A percentile compares a stretch with the other conserved stretches of the same genome.
phyloP scores from a whole-genome alignment of 2,329 filamentous ascomycete genomes.

The Sordariomycetes sp. region DNA sequence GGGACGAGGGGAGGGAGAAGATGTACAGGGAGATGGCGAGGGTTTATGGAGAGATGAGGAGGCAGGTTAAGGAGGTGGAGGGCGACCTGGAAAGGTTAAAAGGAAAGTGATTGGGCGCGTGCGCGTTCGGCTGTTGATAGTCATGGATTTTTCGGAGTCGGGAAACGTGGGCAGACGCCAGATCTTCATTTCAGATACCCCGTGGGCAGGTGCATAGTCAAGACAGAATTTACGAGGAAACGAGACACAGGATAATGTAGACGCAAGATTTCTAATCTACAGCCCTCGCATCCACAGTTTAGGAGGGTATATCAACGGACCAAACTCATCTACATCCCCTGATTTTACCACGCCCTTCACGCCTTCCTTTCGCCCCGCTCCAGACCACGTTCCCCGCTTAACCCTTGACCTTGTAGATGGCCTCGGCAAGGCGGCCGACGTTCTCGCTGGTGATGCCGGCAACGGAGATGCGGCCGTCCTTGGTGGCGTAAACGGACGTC shows the following conservation, averaged over 20 bases:
- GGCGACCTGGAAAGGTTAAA: slow-evolving; percentile 30
- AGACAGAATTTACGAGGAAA: neutral
- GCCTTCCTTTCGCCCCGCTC: neutral
- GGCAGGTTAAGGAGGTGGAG: slow-evolving; percentile 36
- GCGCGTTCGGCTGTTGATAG: too few species aligned
- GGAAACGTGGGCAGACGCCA: neutral
- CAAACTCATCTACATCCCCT: neutral
- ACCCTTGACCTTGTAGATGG: slow-evolving; percentile 76
- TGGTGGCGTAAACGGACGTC: slow-evolving; percentile 96
- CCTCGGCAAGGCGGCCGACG: slow-evolving; percentile 69
- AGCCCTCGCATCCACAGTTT: neutral
- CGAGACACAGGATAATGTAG: neutral
- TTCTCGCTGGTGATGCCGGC: slow-evolving; percentile 75
- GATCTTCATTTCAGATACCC: neutral
- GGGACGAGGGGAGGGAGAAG: slow-evolving; percentile 29
- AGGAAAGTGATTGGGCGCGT: slow-evolving; percentile 5
- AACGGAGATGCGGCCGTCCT: slow-evolving; percentile 78
- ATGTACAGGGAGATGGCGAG: slow-evolving; percentile 42
- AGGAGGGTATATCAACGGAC: neutral
- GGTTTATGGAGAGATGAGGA: slow-evolving; percentile 37
- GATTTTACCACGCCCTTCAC: neutral
- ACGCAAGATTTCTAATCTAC: neutral
- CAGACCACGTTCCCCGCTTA: slow-evolving; percentile 18
- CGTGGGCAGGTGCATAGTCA: neutral
- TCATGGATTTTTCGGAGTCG: neutral